Evolutionary conservation across 1,284 basidiomycete genomes (phyloP).

Genomic region (Apiotrichum akiyoshidainum): DNA sequence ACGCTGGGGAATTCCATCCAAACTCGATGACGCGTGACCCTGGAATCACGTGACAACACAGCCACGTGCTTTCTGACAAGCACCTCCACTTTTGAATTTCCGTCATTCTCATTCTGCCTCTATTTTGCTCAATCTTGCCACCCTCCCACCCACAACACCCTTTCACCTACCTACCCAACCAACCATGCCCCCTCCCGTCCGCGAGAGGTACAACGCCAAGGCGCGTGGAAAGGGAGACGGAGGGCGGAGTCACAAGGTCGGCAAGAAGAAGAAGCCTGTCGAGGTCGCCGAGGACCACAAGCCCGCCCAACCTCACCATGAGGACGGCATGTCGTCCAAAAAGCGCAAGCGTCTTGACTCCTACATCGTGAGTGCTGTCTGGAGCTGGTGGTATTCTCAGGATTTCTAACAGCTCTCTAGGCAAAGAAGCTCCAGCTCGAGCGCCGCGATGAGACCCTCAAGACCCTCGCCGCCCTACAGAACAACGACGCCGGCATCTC

Average conservation of each 20-base stretch:
- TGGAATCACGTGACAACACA: no score
- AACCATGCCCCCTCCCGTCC: conserved; percentile 39
- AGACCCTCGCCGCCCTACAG: conserved; percentile 36
- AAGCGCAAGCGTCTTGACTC: conserved; percentile 51
- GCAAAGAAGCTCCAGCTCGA: conserved; percentile 50
- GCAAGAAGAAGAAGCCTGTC: conserved; percentile 31
- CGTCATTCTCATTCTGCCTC: not conserved
- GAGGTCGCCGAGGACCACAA: conserved; percentile 45
- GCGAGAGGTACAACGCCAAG: conserved; percentile 48
- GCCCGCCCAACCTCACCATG: conserved; percentile 39
- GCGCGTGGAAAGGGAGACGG: conserved; percentile 46
- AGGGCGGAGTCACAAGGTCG: conserved; percentile 45
- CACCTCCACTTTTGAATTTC: conserved; percentile 8
- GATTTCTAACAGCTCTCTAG: conserved; percentile 18
- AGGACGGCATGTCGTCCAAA: conserved; percentile 46
- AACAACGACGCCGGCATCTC: conserved; percentile 32
- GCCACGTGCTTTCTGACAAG: no score
- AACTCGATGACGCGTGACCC: no score
- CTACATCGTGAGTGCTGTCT: conserved; percentile 54
- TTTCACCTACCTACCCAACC: not conserved
- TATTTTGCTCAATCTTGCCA: not conserved
- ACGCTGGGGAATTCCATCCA: no score
- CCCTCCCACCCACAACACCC: not conserved
- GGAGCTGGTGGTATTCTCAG: not conserved
- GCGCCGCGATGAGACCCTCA: conserved; percentile 42